Conservation (phyloP, 129 eudicot genomes). For the Saposhnikovia divaricata region DNA sequence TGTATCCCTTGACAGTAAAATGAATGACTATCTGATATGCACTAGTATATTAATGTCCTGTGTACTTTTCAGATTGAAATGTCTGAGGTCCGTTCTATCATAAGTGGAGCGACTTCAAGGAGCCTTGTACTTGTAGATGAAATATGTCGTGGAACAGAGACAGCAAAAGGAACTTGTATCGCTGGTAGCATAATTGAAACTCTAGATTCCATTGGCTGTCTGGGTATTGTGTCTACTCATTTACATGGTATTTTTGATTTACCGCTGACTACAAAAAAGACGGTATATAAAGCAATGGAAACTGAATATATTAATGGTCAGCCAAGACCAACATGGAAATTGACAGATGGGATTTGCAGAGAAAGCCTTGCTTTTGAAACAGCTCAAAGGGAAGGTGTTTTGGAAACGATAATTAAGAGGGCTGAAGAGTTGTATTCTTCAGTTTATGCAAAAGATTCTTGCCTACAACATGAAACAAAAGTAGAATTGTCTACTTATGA, state of each 20-base stretch:
- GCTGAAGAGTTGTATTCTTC: constrained; percentile 70
- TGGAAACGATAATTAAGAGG: constrained; percentile 51
- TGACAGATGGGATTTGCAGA: constrained; percentile 79
- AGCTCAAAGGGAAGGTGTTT: constrained; percentile 84
- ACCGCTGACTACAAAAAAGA: constrained; percentile 49
- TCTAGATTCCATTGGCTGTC: constrained; percentile 67
- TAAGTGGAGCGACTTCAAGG: constrained; percentile 64
- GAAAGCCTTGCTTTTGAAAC: constrained; percentile 99
- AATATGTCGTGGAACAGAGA: constrained; percentile 96
- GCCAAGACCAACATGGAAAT: constrained; percentile 82
- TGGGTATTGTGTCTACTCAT: constrained; percentile 89
- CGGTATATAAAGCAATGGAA: constrained; percentile 79
- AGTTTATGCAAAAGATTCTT: constrained; percentile 33
- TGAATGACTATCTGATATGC: constrained; percentile 3
- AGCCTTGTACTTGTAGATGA: constrained; percentile 96
- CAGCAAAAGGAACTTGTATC: constrained; percentile 94
- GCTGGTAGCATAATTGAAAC: constrained; percentile 89
- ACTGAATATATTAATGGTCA: constrained; percentile 55
- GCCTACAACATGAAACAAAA: constrained; percentile 10
- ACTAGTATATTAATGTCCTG: not conserved
- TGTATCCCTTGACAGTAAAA: not conserved
- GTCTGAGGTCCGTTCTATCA: constrained; percentile 87
- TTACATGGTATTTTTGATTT: constrained; percentile 80
- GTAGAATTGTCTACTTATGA: constrained; percentile 1
- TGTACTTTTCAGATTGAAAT: constrained; percentile 67